Evolutionary conservation across 495 filamentous ascomycete species (phyloP).

Genomic region (Cladorrhinum samala): DNA sequence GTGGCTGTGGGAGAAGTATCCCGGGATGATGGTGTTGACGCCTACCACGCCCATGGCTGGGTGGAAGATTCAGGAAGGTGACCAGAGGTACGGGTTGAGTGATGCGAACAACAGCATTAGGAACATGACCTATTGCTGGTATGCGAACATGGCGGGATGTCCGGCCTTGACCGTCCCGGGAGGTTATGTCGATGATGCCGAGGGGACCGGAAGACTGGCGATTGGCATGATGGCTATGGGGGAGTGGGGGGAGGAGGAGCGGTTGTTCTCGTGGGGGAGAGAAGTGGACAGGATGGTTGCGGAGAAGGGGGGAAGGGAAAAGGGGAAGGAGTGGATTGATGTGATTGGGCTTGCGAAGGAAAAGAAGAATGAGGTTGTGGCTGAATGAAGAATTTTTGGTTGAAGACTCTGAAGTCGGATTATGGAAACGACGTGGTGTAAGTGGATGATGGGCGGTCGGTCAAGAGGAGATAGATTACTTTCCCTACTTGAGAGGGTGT

Average conservation of each 20-base stretch:
- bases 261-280: conserved; percentile 65
- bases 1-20: conserved; percentile 61
- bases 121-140: conserved; percentile 84
- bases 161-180: conserved; percentile 74
- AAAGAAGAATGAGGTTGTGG: neutral
- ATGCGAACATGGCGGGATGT: conserved; percentile 77
- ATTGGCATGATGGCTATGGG: conserved; percentile 86
- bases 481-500: too few species aligned
- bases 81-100: conserved; percentile 58
- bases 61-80: conserved; percentile 50
- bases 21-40: conserved; percentile 71
- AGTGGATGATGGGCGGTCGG: too few species aligned
- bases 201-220: conserved; percentile 47
- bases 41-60: conserved; percentile 75
- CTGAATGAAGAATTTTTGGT: neutral
- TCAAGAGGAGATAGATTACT: too few species aligned
- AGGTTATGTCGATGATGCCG: conserved; percentile 56
- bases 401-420: too few species aligned
- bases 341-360: conserved; percentile 28
- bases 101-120: conserved; percentile 66
- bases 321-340: conserved; percentile 39
- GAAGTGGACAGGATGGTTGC: conserved; percentile 54
- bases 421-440: too few species aligned
- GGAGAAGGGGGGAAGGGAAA: conserved; percentile 31
- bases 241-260: conserved; percentile 84